Conservation (phyloP, 1,284 basidiomycete genomes). For the Pseudozyma tsukubaensis region DNA sequence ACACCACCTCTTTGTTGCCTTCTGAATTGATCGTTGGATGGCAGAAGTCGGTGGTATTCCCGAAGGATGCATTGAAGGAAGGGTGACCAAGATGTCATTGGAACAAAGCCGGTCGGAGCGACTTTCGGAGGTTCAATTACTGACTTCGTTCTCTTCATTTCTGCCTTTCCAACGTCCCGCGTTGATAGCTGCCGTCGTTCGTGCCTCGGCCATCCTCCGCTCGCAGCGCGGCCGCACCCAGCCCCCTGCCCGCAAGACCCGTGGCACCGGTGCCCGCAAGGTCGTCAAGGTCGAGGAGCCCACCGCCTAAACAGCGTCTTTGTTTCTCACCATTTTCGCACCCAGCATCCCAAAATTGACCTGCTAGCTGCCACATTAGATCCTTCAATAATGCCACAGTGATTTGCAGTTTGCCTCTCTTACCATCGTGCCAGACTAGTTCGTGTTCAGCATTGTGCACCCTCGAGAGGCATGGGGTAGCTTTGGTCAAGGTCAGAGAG, state of each 20-base stretch:
- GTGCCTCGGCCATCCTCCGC: constrained; percentile 62
- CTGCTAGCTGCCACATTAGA: constrained; percentile 8
- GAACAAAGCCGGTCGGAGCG: not conserved
- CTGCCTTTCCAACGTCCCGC: constrained; percentile 3
- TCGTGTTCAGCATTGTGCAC: not conserved
- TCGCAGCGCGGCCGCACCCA: constrained; percentile 56
- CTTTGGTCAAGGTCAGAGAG: not conserved
- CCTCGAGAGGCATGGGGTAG: not conserved
- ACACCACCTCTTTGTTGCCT: not conserved
- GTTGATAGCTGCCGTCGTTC: constrained; percentile 61
- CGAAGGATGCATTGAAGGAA: not conserved
- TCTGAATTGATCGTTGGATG: not conserved
- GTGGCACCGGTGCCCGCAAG: constrained; percentile 49
- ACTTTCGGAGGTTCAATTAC: not conserved
- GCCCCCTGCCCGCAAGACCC: constrained; percentile 49
- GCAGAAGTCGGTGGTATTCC: constrained; percentile 1
- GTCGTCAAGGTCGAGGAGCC: constrained; percentile 45
- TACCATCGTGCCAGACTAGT: not conserved
- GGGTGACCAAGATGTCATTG: no score
- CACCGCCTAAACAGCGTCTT: constrained; percentile 25
- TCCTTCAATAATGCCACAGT: constrained; percentile 19
- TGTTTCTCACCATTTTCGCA: not conserved
- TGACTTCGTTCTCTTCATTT: constrained; percentile 14
- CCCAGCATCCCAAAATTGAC: constrained; percentile 9
- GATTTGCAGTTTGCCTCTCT: constrained; percentile 4